Base-by-base conservation (phyloP, 1,284 basidiomycete genomes). In the Xanthoconium separans region DNA sequence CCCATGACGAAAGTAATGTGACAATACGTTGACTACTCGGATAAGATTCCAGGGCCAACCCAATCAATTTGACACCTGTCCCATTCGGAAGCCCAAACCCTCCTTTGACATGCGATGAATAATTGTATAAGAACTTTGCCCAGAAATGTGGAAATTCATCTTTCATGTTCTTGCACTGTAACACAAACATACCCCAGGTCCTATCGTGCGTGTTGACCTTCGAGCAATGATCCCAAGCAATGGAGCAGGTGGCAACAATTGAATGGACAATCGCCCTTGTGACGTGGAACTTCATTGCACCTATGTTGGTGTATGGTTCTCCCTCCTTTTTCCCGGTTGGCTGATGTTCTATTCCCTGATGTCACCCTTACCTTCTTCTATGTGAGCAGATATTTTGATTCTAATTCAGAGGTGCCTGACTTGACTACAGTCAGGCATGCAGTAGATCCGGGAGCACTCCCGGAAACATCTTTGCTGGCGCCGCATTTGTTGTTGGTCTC, bases 211-310 rank as follows among this genome's bases (percentile, higher is more conserved):
- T 53, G 16, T 49, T 58, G 44, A 54, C 54, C 30, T 55, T 51
- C 15, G 58, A 59, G 48, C 52, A n/a, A 63, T 54, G 64, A 68
- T 56, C 66, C 64, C 31, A 56, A 56, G 30, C 51, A 61, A 48
- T 66, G 64, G 64, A 63, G 57, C 60, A 66, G 61, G 30, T 52
- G 57, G 57, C 57, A 58, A 48, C 59, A 61, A 51, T 68, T n/a
- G n/a, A n/a, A n/a, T n/a, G 64, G 64, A 49, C 27, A 46, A 44
- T 68, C 37, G 57, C 63, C 18, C 53, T 63, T 34, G 56, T 65
- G 1, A 59, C 65, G 51, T 63, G 58, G 58, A 66, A 66, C 50
- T 34, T 67, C 41, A 60, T 66, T 22, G 64, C 64, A 36, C 65
- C 57, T 2, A 44, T 65, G 64, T 65, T n/a, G 13, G 64, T 58